phyloP scores from a whole-genome alignment of 306 rosid genomes.

The Medicago truncatula region MtrunA17r5.0-ANR NC_053049.1:39784501-39785000 shows the following conservation, averaged over 20 bases:
- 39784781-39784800: not conserved
- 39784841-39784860: not conserved
- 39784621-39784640: no score
- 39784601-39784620: no score
- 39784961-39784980: not conserved
- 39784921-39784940: not conserved
- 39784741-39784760: not conserved
- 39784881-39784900: not conserved
- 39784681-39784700: conserved; percentile 25
- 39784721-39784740: conserved; percentile 2
- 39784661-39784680: not conserved
- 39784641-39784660: not conserved
- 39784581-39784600: no score
- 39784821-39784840: not conserved
- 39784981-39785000: not conserved
- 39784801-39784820: not conserved
- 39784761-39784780: not conserved
- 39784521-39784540: no score
- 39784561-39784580: no score
- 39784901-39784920: not conserved
- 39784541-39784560: no score
- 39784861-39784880: not conserved
- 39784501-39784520: no score
- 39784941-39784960: not conserved
- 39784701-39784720: not conserved